A percentile compares a stretch with the other conserved stretches of the same genome.
Conservation (phyloP, 768 basidiomycete genomes). For the Mycena haematopus region DNA sequence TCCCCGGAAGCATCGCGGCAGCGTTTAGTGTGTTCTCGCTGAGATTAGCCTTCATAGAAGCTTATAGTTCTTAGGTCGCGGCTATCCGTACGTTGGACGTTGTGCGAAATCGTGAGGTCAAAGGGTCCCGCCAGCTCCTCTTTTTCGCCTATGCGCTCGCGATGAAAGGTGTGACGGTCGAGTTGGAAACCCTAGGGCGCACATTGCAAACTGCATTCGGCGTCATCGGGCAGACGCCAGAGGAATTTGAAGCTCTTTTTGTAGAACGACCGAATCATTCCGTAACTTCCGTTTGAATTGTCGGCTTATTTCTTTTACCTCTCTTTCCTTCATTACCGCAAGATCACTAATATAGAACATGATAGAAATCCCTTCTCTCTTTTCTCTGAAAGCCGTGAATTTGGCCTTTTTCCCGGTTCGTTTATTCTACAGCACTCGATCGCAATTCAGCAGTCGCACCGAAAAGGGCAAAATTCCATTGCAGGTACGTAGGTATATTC, state of each 20-base stretch:
- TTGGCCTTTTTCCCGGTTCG: too few relatives aligned
- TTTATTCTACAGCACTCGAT: too few relatives aligned
- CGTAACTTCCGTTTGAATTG: slow-evolving; percentile 32
- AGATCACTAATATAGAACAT: too few relatives aligned
- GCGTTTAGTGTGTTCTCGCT: slow-evolving; percentile 60
- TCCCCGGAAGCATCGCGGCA: slow-evolving; percentile 88
- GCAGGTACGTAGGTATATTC: too few relatives aligned
- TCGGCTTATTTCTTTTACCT: not conserved
- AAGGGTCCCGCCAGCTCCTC: slow-evolving; percentile 83
- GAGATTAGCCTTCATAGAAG: not conserved
- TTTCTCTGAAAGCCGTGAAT: too few relatives aligned
- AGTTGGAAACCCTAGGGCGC: slow-evolving; percentile 82
- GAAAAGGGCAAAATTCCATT: too few relatives aligned
- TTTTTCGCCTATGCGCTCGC: slow-evolving; percentile 94
- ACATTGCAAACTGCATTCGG: slow-evolving; percentile 92
- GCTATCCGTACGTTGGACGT: slow-evolving; percentile 87
- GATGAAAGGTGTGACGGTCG: slow-evolving; percentile 92
- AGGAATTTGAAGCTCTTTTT: slow-evolving; percentile 87
- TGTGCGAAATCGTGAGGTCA: slow-evolving; percentile 80
- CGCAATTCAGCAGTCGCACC: too few relatives aligned
- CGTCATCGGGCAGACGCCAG: slow-evolving; percentile 84
- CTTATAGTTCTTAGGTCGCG: slow-evolving; percentile 59
- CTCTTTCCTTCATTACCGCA: not conserved
- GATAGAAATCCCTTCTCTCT: too few relatives aligned
- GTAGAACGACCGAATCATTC: slow-evolving; percentile 33